Conservation (phyloP, 2,329 filamentous ascomycete genomes). For the Nannizzia gypsea region DNA sequence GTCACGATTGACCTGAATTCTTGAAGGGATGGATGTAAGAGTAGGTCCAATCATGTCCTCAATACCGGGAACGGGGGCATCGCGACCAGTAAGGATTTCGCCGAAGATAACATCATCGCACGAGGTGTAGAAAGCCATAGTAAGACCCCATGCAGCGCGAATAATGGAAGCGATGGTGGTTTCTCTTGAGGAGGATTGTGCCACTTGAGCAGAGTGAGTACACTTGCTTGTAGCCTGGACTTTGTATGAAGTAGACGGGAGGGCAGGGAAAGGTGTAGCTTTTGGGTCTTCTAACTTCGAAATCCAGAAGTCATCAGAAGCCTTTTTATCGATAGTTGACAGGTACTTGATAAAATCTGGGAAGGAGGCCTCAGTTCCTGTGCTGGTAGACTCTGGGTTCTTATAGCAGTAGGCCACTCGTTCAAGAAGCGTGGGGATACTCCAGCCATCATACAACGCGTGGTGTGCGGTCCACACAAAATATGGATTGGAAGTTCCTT, state of each 20-base stretch:
- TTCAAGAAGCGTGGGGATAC: conserved; percentile 15
- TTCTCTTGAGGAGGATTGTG: conserved; percentile 5
- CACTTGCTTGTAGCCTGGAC: conserved; percentile 8
- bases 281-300: conserved; percentile 11
- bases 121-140: conserved; percentile 25
- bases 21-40: conserved; percentile 31
- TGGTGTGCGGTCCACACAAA: conserved; percentile 35
- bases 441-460: conserved; percentile 33
- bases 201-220: conserved; percentile 2
- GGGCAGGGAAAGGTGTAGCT: conserved; percentile 10
- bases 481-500: conserved; percentile 13
- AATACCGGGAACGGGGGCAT: conserved; percentile 28
- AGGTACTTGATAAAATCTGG: conserved; percentile 19
- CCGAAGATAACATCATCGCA: conserved; percentile 33
- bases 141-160: conserved; percentile 30
- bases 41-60: conserved; percentile 32
- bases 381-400: background rate
- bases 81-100: conserved; percentile 31
- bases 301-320: conserved; percentile 14
- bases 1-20: conserved; percentile 23
- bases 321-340: conserved; percentile 7
- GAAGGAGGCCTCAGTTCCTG: conserved; percentile 12
- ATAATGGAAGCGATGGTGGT: conserved; percentile 24
- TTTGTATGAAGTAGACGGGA: conserved; percentile 11
- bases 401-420: conserved; percentile 14